These are phyloP conservation scores for Lactarius vividus DNA, from an alignment of 768 basidiomycete genomes.

Conservation along the genomic window DNA sequence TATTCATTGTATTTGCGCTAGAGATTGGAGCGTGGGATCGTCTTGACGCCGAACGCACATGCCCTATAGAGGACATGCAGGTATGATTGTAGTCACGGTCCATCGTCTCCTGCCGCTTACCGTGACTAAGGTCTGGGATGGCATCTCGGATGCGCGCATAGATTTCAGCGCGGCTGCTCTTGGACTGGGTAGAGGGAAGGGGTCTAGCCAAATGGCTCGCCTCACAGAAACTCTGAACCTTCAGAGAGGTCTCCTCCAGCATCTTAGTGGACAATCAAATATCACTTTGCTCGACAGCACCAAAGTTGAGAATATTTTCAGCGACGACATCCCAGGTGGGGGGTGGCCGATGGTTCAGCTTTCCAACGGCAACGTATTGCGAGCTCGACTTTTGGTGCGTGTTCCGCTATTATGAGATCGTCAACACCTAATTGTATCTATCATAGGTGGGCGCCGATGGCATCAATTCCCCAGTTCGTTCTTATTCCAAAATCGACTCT, in stretches of 20 bases:
- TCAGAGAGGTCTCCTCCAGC: conserved; percentile 75
- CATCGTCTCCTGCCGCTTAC: conserved; percentile 13
- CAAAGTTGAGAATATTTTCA: conserved; percentile 68
- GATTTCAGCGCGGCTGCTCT: conserved; percentile 60
- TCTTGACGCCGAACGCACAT: conserved; percentile 65
- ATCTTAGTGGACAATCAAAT: conserved; percentile 49
- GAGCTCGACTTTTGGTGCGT: conserved; percentile 73
- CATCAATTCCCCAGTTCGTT: conserved; percentile 87
- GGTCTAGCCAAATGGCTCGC: conserved; percentile 62
- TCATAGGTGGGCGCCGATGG: conserved; percentile 91
- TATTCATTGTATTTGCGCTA: conserved; percentile 32
- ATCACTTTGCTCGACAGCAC: conserved; percentile 69
- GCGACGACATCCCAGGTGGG: conserved; percentile 46
- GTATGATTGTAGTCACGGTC: conserved; percentile 39
- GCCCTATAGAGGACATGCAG: conserved; percentile 82
- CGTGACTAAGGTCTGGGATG: conserved; percentile 80
- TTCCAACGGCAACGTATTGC: conserved; percentile 60
- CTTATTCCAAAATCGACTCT: conserved; percentile 79
- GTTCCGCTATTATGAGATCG: not conserved
- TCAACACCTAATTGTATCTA: conserved; percentile 10
- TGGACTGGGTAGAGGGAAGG: conserved; percentile 29
- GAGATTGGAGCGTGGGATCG: conserved; percentile 84
- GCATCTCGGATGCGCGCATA: conserved; percentile 76
- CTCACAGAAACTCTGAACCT: conserved; percentile 93
- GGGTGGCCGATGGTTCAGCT: conserved; percentile 82